Conservation (phyloP, 257 asterid species). For the Mentha longifolia region DNA sequence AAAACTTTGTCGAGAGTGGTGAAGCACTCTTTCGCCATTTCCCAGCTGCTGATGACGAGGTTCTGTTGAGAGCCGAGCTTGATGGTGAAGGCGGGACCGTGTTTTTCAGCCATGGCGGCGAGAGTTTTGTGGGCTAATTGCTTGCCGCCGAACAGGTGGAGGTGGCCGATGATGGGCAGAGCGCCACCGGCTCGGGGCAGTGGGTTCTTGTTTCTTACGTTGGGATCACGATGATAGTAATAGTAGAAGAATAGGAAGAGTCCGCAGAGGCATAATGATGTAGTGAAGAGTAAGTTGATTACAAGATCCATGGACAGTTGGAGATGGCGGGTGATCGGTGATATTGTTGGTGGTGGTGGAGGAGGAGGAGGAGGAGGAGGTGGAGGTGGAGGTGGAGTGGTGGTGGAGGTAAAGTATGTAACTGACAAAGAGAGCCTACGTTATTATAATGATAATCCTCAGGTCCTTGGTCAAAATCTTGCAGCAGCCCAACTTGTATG, state of each 20-base stretch:
- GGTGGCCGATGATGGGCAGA: conserved; percentile 45
- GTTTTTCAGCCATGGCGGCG: conserved; percentile 31
- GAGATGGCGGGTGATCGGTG: neutral
- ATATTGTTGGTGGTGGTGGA: neutral
- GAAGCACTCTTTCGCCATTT: conserved; percentile 38
- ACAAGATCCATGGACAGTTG: conserved; percentile 17
- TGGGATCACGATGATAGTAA: neutral
- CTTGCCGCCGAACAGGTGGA: conserved; percentile 28
- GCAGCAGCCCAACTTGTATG: too few relatives aligned
- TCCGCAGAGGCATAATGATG: conserved; percentile 14
- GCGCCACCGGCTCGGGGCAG: conserved; percentile 36
- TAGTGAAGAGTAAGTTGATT: conserved; percentile 19
- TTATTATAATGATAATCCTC: too few relatives aligned
- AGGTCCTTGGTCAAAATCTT: too few relatives aligned
- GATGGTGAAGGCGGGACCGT: conserved; percentile 38
- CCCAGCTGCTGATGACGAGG: conserved; percentile 39
- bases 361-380: too few relatives aligned
- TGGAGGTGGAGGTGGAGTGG: too few relatives aligned
- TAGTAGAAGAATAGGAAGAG: neutral
- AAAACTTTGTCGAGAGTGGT: conserved; percentile 37
- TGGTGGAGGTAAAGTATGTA: too few relatives aligned
- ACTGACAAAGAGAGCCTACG: too few relatives aligned
- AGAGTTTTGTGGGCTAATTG: conserved; percentile 32
- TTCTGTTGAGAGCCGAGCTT: conserved; percentile 31
- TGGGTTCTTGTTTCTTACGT: conserved; percentile 11